These are phyloP conservation scores for Triticum urartu DNA, from an alignment of 176 grass and related monocot genomes.

Conservation along the genomic window DNA sequence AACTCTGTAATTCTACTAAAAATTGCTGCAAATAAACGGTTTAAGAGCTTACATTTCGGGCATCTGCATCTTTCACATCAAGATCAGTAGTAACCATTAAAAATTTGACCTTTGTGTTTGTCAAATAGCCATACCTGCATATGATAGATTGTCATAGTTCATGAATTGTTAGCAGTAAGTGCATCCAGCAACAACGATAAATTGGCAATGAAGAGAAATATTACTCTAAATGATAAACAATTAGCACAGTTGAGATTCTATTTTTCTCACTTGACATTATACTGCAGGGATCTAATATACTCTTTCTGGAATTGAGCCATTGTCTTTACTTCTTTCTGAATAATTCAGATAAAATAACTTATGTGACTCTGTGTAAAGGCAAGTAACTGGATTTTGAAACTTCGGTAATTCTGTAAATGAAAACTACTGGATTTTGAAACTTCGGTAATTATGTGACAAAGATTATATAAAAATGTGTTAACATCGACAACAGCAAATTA, in stretches of 20 bases:
- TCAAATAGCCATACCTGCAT: slow-evolving; percentile 90
- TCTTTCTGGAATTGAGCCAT: not conserved
- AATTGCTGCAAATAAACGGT: not conserved
- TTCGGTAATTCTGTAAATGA: not conserved
- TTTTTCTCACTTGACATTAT: not conserved
- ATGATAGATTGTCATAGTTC: slow-evolving; percentile 8
- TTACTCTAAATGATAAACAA: not conserved
- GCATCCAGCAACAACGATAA: slow-evolving; percentile 13
- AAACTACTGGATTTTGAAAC: not conserved
- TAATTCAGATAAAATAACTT: not conserved
- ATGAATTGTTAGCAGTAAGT: not conserved
- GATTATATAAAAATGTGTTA: too few species aligned
- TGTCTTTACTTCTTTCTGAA: not conserved
- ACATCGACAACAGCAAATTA: too few species aligned
- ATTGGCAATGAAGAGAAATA: not conserved
- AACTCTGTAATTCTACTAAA: not conserved
- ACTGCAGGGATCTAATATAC: not conserved
- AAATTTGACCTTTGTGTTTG: slow-evolving; percentile 97
- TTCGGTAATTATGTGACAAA: not conserved
- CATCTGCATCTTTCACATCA: slow-evolving; percentile 97
- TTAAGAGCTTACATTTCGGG: slow-evolving; percentile 79
- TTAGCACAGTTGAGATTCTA: not conserved
- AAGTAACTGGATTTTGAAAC: not conserved
- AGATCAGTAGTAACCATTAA: slow-evolving; percentile 95
- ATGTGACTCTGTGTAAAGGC: not conserved